Evolutionary conservation across 208 protist species (phyloP).

Genomic region (Lotmaria passim): DNA sequence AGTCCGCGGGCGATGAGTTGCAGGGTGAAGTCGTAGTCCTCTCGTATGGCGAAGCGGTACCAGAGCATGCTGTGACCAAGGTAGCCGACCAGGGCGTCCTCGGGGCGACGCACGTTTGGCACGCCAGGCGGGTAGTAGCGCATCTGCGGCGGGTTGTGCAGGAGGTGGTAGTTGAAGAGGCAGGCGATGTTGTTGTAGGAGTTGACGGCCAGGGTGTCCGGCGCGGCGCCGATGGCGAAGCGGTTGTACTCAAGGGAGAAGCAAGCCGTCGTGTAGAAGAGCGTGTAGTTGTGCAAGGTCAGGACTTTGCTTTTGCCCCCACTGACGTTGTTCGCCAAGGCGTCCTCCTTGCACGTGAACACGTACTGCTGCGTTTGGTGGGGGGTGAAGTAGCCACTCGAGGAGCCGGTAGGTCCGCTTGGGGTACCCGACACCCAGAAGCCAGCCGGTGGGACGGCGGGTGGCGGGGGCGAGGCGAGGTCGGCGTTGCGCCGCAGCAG

Average conservation of each 20-base stretch:
- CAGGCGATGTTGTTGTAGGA: conserved; percentile 91
- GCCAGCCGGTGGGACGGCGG: conserved; percentile 15
- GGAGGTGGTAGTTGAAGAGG: conserved; percentile 73
- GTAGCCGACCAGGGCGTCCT: conserved; percentile 54
- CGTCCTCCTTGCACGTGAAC: conserved; percentile 49
- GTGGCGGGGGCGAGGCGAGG: conserved; percentile 20
- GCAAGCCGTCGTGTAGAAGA: conserved; percentile 54
- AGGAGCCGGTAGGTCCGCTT: background rate
- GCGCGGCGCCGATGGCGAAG: conserved; percentile 61
- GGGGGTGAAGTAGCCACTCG: background rate
- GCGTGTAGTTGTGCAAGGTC: conserved; percentile 33
- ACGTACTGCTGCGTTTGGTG: conserved; percentile 16
- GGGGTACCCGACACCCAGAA: background rate
- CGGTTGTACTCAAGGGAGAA: conserved; percentile 86
- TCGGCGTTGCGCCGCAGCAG: conserved; percentile 42
- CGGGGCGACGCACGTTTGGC: conserved; percentile 36
- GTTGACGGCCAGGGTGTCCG: conserved; percentile 64
- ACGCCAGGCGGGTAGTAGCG: conserved; percentile 49
- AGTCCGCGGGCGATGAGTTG: conserved; percentile 82
- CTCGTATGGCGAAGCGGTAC: conserved; percentile 85
- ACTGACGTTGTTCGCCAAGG: conserved; percentile 36
- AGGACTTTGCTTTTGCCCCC: conserved; percentile 8
- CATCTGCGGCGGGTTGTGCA: conserved; percentile 59
- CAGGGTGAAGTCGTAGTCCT: conserved; percentile 92
- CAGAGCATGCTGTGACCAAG: conserved; percentile 59